phyloP scores from a whole-genome alignment of 805 yeast genomes.

The Zygoascus flipseniorum region DNA sequence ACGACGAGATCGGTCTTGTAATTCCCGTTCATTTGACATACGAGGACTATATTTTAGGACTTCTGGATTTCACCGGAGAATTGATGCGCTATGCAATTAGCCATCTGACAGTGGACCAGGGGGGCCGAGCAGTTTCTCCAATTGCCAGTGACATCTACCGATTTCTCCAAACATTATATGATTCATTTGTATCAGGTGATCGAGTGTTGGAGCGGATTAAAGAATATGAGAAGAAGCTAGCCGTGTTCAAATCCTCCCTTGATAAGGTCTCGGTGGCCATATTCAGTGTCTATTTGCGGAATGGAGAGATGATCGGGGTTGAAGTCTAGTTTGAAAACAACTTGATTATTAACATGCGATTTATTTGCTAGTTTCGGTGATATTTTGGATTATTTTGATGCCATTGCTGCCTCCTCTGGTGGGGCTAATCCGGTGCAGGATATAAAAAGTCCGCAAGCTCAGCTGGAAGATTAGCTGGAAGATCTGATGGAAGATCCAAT shows the following conservation, averaged over 20 bases:
- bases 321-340: too few species aligned
- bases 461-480: too few species aligned
- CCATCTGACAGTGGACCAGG: slow-evolving; percentile 12
- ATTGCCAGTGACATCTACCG: neutral
- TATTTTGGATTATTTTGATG: too few species aligned
- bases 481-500: too few species aligned
- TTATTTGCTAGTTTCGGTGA: too few species aligned
- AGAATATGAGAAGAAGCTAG: neutral
- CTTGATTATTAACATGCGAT: too few species aligned
- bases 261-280: neutral
- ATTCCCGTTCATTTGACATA: slow-evolving; percentile 8
- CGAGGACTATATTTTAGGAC: slow-evolving; percentile 33
- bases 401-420: too few species aligned
- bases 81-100: slow-evolving; percentile 34
- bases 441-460: too few species aligned
- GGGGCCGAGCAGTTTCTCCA: neutral
- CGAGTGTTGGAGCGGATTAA: neutral
- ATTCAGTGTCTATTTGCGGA: neutral
- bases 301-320: neutral
- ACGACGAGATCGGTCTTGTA: neutral
- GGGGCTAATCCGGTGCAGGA: too few species aligned
- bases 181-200: neutral
- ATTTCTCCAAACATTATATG: neutral
- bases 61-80: slow-evolving; percentile 37
- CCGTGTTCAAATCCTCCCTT: neutral